phyloP scores from a whole-genome alignment of 768 basidiomycete species.

The Rossbeevera mucosa region DNA sequence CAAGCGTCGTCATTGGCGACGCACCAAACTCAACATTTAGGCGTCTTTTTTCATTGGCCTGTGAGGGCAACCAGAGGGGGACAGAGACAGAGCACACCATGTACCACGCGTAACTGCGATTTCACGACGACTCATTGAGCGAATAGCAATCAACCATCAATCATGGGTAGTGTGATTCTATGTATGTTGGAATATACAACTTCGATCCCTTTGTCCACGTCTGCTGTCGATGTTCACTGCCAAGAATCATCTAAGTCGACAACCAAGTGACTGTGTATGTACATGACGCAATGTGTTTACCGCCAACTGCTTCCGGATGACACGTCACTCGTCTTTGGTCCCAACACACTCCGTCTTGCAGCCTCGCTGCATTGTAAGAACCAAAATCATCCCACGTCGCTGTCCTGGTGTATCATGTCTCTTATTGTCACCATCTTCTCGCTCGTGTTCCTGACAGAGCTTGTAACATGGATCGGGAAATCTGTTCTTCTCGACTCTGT shows the following conservation, averaged over 20 bases:
- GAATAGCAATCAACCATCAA: background rate
- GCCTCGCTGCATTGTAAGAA: constrained; percentile 6
- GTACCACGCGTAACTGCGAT: constrained; percentile 26
- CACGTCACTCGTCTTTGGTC: background rate
- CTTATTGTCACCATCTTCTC: constrained; percentile 78
- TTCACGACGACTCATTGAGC: background rate
- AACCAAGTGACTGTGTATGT: too few species aligned
- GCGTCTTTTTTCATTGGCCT: constrained; percentile 1
- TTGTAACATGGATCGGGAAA: constrained; percentile 86
- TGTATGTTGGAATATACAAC: background rate
- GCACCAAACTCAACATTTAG: constrained; percentile 98
- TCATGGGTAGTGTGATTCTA: background rate
- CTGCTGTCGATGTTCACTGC: background rate
- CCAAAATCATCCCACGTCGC: background rate
- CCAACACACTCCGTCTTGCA: background rate
- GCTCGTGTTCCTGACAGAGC: constrained; percentile 76
- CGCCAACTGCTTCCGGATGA: background rate
- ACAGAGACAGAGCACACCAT: constrained; percentile 15
- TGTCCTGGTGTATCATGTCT: constrained; percentile 47
- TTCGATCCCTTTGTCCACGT: background rate
- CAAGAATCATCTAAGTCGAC: too few species aligned
- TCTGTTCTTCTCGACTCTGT: constrained; percentile 79
- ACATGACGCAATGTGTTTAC: constrained; percentile 19
- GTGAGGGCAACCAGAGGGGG: constrained; percentile 5
- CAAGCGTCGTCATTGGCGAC: constrained; percentile 98